phyloP scores from a whole-genome alignment of 2,329 filamentous ascomycete genomes.

The Pseudocercospora eumusae region DNA sequence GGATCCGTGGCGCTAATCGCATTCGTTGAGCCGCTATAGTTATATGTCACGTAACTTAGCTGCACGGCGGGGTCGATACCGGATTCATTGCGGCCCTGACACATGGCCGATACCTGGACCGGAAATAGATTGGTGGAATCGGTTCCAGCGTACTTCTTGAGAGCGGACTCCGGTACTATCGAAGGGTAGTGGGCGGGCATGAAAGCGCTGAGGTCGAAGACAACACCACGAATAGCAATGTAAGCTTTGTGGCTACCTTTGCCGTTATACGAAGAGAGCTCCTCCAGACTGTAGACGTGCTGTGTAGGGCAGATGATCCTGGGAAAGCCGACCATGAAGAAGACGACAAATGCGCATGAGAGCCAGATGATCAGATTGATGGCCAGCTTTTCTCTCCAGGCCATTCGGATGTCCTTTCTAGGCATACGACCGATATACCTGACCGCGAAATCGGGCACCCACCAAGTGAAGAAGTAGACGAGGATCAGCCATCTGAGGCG shows the following conservation, averaged over 20 bases:
- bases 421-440: constrained; percentile 77
- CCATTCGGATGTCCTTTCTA: constrained; percentile 86
- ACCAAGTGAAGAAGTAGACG: constrained; percentile 82
- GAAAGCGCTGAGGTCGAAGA: constrained; percentile 79
- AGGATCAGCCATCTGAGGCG: constrained; percentile 89
- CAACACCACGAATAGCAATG: constrained; percentile 81
- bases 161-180: constrained; percentile 59
- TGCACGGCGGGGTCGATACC: constrained; percentile 71
- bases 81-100: constrained; percentile 71
- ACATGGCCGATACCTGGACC: constrained; percentile 89
- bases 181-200: constrained; percentile 76
- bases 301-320: constrained; percentile 87
- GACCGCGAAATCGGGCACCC: constrained; percentile 81
- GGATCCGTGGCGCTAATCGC: constrained; percentile 67
- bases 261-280: constrained; percentile 74
- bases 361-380: constrained; percentile 99
- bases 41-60: constrained; percentile 77
- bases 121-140: constrained; percentile 92
- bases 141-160: constrained; percentile 79
- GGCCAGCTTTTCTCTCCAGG: constrained; percentile 95
- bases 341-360: constrained; percentile 72
- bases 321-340: constrained; percentile 89
- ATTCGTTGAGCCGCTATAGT: constrained; percentile 67
- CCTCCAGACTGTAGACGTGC: constrained; percentile 76
- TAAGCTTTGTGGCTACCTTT: constrained; percentile 66